Conservation (phyloP, 1,284 basidiomycete genomes). For the Meira nashicola region DNA sequence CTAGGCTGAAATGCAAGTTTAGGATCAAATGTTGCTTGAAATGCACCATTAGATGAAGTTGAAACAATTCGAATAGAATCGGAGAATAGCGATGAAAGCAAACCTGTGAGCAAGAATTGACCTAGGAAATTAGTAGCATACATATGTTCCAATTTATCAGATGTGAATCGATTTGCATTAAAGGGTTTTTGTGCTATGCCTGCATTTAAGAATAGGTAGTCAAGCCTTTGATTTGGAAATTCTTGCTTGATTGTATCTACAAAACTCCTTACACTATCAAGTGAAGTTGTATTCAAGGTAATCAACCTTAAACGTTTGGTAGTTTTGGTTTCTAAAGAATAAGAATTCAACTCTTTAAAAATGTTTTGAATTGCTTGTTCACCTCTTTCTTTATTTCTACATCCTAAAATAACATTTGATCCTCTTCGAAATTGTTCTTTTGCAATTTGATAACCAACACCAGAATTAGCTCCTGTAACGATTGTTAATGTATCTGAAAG, state of each 20-base stretch:
- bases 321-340: not conserved
- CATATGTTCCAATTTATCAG: not conserved
- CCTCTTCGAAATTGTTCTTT: slow-evolving; percentile 1
- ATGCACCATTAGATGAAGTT: slow-evolving; percentile 2
- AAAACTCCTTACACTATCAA: not conserved
- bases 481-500: slow-evolving; percentile 1
- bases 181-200: slow-evolving; percentile 1
- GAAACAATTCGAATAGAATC: not conserved
- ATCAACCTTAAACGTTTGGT: not conserved
- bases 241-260: not conserved
- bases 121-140: slow-evolving; percentile 6
- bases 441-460: slow-evolving; percentile 3
- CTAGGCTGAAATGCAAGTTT: too few species aligned
- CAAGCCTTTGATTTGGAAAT: not conserved
- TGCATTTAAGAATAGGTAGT: slow-evolving; percentile 10
- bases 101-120: not conserved
- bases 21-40: not conserved
- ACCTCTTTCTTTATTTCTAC: not conserved
- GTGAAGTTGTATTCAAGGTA: not conserved
- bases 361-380: not conserved
- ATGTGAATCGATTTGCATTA: not conserved
- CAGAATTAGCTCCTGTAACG: slow-evolving; percentile 3
- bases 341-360: not conserved
- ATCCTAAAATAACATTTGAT: not conserved
- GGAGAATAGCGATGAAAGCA: slow-evolving; percentile 1